A percentile compares a stretch with the other conserved stretches of the same genome.
phyloP scores from a whole-genome alignment of 495 filamentous ascomycete genomes.

The Penicillium angulare region DNA sequence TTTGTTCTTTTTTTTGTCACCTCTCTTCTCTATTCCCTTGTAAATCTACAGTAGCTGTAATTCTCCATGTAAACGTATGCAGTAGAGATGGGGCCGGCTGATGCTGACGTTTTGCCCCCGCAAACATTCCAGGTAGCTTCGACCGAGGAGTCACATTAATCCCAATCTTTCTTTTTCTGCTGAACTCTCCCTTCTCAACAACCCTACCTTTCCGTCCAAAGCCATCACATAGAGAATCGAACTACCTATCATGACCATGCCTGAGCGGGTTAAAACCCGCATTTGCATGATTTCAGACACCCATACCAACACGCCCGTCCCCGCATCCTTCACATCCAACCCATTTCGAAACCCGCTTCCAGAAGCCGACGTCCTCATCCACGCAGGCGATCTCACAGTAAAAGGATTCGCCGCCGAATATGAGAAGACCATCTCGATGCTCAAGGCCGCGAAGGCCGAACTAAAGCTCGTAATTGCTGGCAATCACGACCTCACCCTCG shows the following conservation, averaged over 20 bases:
- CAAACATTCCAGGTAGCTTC: not conserved
- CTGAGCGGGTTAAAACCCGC: constrained; percentile 39
- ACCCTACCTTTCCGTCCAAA: not conserved
- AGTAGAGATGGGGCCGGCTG: constrained; percentile 1
- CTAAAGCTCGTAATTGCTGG: constrained; percentile 80
- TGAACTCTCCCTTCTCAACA: not conserved
- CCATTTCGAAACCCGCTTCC: constrained; percentile 51
- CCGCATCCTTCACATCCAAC: constrained; percentile 19
- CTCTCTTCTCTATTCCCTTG: not conserved
- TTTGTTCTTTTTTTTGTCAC: constrained; percentile 12
- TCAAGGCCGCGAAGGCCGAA: constrained; percentile 56
- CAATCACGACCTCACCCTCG: constrained; percentile 76
- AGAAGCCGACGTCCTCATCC: constrained; percentile 62
- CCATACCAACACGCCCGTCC: constrained; percentile 43
- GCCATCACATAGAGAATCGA: not conserved
- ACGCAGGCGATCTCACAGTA: constrained; percentile 72
- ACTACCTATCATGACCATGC: constrained; percentile 12
- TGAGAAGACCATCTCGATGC: constrained; percentile 48
- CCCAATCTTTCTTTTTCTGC: not conserved
- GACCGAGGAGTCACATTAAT: not conserved
- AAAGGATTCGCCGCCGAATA: constrained; percentile 58
- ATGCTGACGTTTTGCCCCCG: constrained; percentile 9
- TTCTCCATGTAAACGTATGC: too few species aligned
- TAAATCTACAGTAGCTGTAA: not conserved
- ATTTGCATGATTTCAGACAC: constrained; percentile 66